A percentile compares a stretch with the other conserved stretches of the same genome.
phyloP scores from a whole-genome alignment of 306 rosid genomes.

The Dicorynia guianensis region DNA sequence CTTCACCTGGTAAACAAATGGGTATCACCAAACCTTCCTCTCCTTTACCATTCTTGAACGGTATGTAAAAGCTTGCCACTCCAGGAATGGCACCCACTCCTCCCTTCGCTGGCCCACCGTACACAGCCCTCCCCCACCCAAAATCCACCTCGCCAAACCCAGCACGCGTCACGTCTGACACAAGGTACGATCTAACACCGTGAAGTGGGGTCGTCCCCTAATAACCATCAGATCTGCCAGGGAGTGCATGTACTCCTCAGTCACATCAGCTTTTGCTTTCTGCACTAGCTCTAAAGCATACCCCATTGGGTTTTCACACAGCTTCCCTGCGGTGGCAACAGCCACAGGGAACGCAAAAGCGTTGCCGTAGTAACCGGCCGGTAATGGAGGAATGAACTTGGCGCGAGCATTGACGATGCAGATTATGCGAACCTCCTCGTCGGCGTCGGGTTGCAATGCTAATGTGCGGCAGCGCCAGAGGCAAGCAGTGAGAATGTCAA shows the following conservation, averaged over 20 bases:
- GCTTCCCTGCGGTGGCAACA: slow-evolving; percentile 50
- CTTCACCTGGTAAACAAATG: slow-evolving; percentile 51
- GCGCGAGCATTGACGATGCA: slow-evolving; percentile 50
- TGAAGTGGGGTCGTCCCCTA: slow-evolving; percentile 51
- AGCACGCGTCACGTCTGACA: slow-evolving; percentile 59
- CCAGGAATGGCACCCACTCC: slow-evolving; percentile 60
- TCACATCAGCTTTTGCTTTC: slow-evolving; percentile 56
- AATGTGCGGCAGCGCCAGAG: slow-evolving; percentile 71
- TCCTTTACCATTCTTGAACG: slow-evolving; percentile 39
- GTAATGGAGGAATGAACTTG: slow-evolving; percentile 61
- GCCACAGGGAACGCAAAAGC: slow-evolving; percentile 55
- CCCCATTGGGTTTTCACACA: slow-evolving; percentile 49
- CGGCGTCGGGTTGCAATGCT: slow-evolving; percentile 29
- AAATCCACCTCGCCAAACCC: slow-evolving; percentile 62
- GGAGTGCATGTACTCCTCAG: slow-evolving; percentile 64
- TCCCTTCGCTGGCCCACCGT: slow-evolving; percentile 62
- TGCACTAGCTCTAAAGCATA: slow-evolving; percentile 62
- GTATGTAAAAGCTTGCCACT: slow-evolving; percentile 54
- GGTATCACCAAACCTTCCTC: slow-evolving; percentile 61
- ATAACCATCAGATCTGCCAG: slow-evolving; percentile 62
- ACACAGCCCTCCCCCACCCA: slow-evolving; percentile 67
- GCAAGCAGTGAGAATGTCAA: slow-evolving; percentile 54
- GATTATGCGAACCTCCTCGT: slow-evolving; percentile 61
- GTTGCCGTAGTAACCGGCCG: slow-evolving; percentile 66
- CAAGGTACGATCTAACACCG: slow-evolving; percentile 47